Conservation (phyloP, 106 monocot genomes). For the Phalaenopsis equestris region DNA sequence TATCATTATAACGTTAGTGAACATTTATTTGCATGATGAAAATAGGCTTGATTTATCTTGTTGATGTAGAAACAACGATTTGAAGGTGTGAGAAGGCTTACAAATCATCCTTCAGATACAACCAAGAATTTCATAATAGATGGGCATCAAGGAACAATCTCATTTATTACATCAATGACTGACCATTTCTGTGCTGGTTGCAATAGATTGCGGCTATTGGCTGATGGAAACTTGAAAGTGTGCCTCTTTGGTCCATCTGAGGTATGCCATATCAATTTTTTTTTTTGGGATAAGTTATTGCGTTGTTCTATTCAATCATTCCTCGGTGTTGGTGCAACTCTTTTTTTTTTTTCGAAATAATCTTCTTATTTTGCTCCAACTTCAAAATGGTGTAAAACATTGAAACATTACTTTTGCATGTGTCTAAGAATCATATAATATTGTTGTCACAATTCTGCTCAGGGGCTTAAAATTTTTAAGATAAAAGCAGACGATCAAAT, state of each 20-base stretch:
- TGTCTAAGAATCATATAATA: too few species aligned
- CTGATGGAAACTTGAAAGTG: slow-evolving; percentile 99
- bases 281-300: background rate
- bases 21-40: background rate
- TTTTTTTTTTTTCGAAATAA: background rate
- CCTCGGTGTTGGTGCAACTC: background rate
- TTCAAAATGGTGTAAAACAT: too few species aligned
- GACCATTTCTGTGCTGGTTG: slow-evolving; percentile 96
- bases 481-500: too few species aligned
- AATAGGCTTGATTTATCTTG: background rate
- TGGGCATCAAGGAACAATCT: slow-evolving; percentile 77
- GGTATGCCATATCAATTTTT: slow-evolving; percentile 31
- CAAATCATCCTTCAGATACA: slow-evolving; percentile 70
- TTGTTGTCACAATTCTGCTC: too few species aligned
- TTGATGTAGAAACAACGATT: slow-evolving; percentile 41
- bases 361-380: background rate
- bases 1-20: slow-evolving; percentile 3
- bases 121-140: slow-evolving; percentile 91
- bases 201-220: slow-evolving; percentile 87
- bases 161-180: slow-evolving; percentile 99
- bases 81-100: slow-evolving; percentile 50
- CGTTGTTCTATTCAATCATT: background rate
- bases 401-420: too few species aligned
- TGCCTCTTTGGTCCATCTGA: slow-evolving; percentile 97
- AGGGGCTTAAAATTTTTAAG: too few species aligned